Evolutionary conservation across 345 rosid genomes (phyloP), one percentile per base, ranked within the genome.

Genomic region (Eucalyptus urophylla): DNA sequence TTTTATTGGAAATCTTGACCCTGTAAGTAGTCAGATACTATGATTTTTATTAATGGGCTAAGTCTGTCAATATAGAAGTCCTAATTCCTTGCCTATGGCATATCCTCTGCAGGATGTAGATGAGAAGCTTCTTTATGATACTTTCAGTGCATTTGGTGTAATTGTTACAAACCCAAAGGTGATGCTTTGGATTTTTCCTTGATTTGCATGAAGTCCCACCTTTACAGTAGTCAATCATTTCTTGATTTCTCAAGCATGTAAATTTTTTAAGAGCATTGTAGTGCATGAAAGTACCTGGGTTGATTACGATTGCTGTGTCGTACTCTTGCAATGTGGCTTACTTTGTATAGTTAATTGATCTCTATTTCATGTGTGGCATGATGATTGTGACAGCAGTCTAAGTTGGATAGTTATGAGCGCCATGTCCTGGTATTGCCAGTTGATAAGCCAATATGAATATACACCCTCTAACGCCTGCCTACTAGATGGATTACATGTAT

Each of bases 111-210:
- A 98, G 99, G 99, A 98, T 92, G 99, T 98, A 86, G 99, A 98
- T 92, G 99, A 98, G 90, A 98, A 98, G 91, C 97, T 97, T 81
- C 91, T 98, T 67, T 96, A 97, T 87, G 99, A 98, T 93, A 98
- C 99, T 90, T 98, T 98, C 90, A 96, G 99, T 87, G 99, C 99
- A 27, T 97, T 98, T 93, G 99, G 99, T 44, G 98, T 94, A 37
- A 98, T 98, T 89, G 99, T 96, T 91, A 88, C 99, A 86, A 98
- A 98, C 91, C 99, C 99, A 7, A 98, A 98, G 99, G 99, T 98
- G 91, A 90, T 83, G 44, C 81, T 76, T 7, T 86, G 4, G 31
- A 37, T 54, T 44, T 86, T 31, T 33, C 37, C 47, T 87, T 53
- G 47, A 43, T 67, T 80, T 69, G 49, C 33, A 21, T 8, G 14